Conservation (phyloP, 2,329 filamentous ascomycete species). For the Fusarium beomiforme region DNA sequence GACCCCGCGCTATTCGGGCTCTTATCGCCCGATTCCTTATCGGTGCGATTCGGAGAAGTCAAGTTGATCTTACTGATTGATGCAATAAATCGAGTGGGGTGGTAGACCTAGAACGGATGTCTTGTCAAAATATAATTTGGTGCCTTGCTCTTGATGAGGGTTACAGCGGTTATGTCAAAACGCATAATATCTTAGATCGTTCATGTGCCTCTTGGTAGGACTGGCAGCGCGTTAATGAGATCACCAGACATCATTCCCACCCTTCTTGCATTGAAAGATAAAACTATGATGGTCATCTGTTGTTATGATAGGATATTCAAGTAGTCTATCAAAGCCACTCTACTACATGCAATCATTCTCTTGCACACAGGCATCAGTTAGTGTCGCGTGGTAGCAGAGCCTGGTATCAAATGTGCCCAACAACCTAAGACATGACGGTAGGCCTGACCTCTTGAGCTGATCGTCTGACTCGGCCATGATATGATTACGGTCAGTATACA, state of each 20-base stretch:
- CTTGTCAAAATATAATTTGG: neutral
- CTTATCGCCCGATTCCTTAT: constrained; percentile 29
- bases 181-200: neutral
- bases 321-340: constrained; percentile 1
- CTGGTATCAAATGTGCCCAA: neutral
- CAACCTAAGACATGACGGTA: constrained; percentile 11
- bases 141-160: neutral
- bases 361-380: neutral
- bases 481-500: neutral
- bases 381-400: constrained; percentile 14
- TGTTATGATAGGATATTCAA: neutral
- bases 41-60: neutral
- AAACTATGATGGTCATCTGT: constrained; percentile 16
- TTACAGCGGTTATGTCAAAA: neutral
- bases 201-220: constrained; percentile 6
- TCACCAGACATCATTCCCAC: constrained; percentile 9
- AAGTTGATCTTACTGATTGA: neutral
- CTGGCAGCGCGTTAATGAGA: constrained; percentile 3
- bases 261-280: neutral
- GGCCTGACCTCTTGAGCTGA: constrained; percentile 2
- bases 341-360: neutral
- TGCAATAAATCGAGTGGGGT: too few relatives aligned
- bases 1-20: constrained; percentile 25
- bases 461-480: constrained; percentile 29
- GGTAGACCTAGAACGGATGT: neutral